phyloP scores from a whole-genome alignment of 108 stramenopile genomes.

The Asterionellopsis glacialis region DNA sequence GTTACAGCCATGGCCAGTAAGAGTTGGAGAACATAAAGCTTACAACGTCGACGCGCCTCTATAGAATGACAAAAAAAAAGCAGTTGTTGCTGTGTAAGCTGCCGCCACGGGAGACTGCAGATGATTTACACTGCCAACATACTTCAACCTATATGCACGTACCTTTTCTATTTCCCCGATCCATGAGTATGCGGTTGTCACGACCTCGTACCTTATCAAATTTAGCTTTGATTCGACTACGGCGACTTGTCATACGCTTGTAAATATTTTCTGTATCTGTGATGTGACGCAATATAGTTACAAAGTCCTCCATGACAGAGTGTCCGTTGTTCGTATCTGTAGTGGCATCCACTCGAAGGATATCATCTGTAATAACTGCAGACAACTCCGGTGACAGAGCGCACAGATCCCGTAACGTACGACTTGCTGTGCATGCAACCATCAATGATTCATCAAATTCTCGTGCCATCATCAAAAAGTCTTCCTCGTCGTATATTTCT shows the following conservation, averaged over 20 bases:
- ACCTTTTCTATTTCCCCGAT: too few relatives aligned
- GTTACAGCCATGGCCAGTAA: slow-evolving; percentile 70
- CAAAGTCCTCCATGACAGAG: slow-evolving; percentile 36
- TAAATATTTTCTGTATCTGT: slow-evolving; percentile 40
- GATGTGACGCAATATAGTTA: slow-evolving; percentile 54
- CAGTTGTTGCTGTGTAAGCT: background rate
- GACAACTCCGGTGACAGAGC: slow-evolving; percentile 60
- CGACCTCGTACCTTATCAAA: too few relatives aligned
- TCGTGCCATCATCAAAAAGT: slow-evolving; percentile 26
- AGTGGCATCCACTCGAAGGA: slow-evolving; percentile 56
- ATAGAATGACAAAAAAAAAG: background rate
- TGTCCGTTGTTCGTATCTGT: slow-evolving; percentile 10
- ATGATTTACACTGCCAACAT: too few relatives aligned
- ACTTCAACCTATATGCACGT: too few relatives aligned
- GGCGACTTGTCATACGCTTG: background rate
- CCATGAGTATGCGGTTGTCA: too few relatives aligned
- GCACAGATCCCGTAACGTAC: slow-evolving; percentile 73
- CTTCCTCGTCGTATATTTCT: slow-evolving; percentile 13
- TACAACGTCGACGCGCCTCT: slow-evolving; percentile 58
- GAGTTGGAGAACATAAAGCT: slow-evolving; percentile 70
- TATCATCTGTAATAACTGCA: slow-evolving; percentile 72
- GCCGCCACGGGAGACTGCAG: too few relatives aligned
- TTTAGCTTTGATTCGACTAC: too few relatives aligned
- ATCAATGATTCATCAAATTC: slow-evolving; percentile 50
- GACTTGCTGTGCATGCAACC: slow-evolving; percentile 70